Conservation (phyloP, 768 basidiomycete species). For the Myochromella boudieri region DNA sequence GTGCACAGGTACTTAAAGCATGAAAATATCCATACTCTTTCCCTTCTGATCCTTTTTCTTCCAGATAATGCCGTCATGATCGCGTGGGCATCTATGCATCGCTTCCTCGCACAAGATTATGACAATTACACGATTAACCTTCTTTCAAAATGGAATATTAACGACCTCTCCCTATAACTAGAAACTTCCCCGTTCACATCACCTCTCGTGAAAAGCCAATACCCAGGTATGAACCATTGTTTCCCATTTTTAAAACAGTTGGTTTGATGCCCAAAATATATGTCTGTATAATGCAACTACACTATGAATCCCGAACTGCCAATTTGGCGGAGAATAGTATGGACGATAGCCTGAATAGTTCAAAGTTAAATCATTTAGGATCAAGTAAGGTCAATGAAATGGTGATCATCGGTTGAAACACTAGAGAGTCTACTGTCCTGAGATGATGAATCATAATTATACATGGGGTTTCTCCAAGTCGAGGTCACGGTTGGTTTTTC, state of each 20-base stretch:
- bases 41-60: neutral
- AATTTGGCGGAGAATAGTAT: too few species aligned
- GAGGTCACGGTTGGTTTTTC: too few species aligned
- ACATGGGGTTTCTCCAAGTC: neutral
- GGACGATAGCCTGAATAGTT: too few species aligned
- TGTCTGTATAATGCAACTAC: too few species aligned
- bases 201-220: too few species aligned
- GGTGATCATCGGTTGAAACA: constrained; percentile 5
- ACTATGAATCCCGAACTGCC: too few species aligned
- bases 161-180: constrained; percentile 36
- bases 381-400: constrained; percentile 10
- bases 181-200: neutral
- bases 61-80: constrained; percentile 97
- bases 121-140: constrained; percentile 64
- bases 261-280: too few species aligned
- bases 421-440: constrained; percentile 10
- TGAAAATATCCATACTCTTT: too few species aligned
- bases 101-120: constrained; percentile 62
- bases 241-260: too few species aligned
- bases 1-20: constrained; percentile 67
- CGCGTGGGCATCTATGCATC: constrained; percentile 85
- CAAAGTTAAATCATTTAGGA: too few species aligned
- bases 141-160: constrained; percentile 78
- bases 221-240: too few species aligned
- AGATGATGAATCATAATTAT: constrained; percentile 7